Evolutionary conservation across 192 early-diverging fungal species (phyloP).

Genomic region (Mortierella claussenii): DNA sequence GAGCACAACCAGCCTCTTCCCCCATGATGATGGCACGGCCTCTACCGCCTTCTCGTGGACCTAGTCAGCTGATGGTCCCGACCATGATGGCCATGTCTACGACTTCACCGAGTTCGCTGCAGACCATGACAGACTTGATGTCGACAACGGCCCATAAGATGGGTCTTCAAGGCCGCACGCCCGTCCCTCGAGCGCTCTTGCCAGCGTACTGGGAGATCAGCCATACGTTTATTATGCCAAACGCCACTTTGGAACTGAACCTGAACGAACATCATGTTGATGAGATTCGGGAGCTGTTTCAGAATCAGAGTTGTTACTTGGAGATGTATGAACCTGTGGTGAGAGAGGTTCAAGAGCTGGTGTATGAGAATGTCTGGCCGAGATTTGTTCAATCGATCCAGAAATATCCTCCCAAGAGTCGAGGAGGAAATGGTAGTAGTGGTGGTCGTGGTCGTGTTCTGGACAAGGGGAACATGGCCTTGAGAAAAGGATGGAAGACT

Average conservation of each 20-base stretch:
- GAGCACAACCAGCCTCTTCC: neutral
- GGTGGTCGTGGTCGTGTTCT: slow-evolving; percentile 12
- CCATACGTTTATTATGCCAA: slow-evolving; percentile 38
- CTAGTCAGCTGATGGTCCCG: neutral
- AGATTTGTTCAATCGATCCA: slow-evolving; percentile 39
- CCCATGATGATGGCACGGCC: neutral
- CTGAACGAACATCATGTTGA: slow-evolving; percentile 5
- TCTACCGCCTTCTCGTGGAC: neutral
- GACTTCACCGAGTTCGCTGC: no score
- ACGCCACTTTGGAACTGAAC: slow-evolving; percentile 30
- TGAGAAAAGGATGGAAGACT: neutral
- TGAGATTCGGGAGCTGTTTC: slow-evolving; percentile 27
- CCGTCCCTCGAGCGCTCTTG: slow-evolving; percentile 24
- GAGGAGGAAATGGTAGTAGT: slow-evolving; percentile 4
- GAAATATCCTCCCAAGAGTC: slow-evolving; percentile 11
- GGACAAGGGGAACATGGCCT: neutral
- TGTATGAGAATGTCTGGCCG: slow-evolving; percentile 48
- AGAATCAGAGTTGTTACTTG: slow-evolving; percentile 13
- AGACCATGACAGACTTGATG: no score
- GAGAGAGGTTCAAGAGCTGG: slow-evolving; percentile 31
- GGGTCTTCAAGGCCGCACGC: slow-evolving; percentile 16
- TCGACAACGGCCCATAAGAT: no score
- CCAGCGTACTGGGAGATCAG: slow-evolving; percentile 46
- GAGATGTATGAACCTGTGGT: slow-evolving; percentile 50
- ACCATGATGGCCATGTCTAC: no score